Evolutionary conservation across 208 protist genomes (phyloP).

Genomic region (Phytomonas serpens): DNA sequence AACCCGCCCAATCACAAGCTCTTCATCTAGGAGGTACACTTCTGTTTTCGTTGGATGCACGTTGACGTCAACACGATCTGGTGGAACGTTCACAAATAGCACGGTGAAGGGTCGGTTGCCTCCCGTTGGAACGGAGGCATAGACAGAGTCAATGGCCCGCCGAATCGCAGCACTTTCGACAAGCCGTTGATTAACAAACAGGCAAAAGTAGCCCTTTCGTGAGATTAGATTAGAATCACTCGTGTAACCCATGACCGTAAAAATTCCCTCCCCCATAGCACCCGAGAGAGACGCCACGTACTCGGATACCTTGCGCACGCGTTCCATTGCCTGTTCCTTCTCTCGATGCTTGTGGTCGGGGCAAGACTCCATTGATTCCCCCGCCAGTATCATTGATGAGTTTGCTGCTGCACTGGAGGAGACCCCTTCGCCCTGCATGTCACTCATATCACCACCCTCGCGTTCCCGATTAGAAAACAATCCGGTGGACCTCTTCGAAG

Average conservation of each 20-base stretch:
- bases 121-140: conserved; percentile 81
- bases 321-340: background rate
- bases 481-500: background rate
- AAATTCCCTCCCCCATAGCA: conserved; percentile 32
- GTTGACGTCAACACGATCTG: conserved; percentile 97
- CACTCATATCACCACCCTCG: background rate
- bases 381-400: background rate
- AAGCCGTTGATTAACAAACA: conserved; percentile 88
- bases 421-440: background rate
- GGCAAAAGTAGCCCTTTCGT: conserved; percentile 46
- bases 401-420: background rate
- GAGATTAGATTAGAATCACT: conserved; percentile 48
- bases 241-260: conserved; percentile 68
- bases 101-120: conserved; percentile 93
- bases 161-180: conserved; percentile 78
- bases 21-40: conserved; percentile 81
- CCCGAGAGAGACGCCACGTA: conserved; percentile 20
- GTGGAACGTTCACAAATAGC: conserved; percentile 84
- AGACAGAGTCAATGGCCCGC: conserved; percentile 84
- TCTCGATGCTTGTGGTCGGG: background rate
- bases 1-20: conserved; percentile 50
- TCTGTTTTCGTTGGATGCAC: conserved; percentile 98
- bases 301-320: background rate
- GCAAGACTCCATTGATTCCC: background rate
- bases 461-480: background rate